phyloP scores from a whole-genome alignment of 179 eudicot species.

The Beta macrorhiza region DNA sequence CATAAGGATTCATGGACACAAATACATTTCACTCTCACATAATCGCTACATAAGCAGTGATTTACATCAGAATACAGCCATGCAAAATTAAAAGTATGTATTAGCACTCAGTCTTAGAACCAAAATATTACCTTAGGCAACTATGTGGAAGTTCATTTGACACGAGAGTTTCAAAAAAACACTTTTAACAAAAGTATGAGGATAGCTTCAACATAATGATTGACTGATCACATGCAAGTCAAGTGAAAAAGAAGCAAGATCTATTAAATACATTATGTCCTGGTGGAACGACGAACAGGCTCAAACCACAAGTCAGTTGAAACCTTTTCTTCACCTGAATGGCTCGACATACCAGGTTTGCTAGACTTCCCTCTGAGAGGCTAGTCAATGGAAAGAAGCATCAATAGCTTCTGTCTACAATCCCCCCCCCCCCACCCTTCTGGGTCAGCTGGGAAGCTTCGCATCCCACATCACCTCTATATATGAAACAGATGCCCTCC shows the following conservation, averaged over 20 bases:
- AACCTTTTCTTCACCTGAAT: no score
- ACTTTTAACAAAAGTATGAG: background rate
- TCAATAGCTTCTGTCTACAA: no score
- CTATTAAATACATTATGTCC: no score
- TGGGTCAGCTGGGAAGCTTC: no score
- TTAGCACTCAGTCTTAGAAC: background rate
- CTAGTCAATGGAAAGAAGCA: no score
- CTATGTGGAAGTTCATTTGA: background rate
- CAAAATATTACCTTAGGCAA: background rate
- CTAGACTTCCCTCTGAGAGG: no score
- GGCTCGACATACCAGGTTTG: no score
- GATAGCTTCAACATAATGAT: no score
- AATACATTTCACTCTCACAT: background rate
- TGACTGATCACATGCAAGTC: background rate
- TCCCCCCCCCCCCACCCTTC: no score
- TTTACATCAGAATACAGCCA: background rate
- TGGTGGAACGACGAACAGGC: background rate
- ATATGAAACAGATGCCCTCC: no score
- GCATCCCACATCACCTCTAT: no score
- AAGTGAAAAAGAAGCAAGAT: background rate
- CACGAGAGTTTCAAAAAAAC: background rate
- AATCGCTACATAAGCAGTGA: background rate
- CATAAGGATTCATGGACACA: background rate
- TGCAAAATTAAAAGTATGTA: background rate
- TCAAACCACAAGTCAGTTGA: background rate